Base-by-base conservation (phyloP, 306 rosid species). In the Corylus americana region DNA sequence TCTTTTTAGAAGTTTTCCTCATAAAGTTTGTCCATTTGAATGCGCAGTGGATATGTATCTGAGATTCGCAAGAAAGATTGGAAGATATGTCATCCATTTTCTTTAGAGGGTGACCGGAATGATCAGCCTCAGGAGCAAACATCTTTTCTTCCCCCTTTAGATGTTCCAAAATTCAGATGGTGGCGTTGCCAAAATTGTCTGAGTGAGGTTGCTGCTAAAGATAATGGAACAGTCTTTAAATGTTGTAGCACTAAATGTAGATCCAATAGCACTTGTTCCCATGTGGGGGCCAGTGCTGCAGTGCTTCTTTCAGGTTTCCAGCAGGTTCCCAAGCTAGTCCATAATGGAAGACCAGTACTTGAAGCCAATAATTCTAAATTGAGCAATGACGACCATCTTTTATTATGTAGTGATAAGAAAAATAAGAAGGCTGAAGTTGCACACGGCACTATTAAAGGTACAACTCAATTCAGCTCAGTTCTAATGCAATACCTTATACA, bases 41-140 rank as follows among this genome's bases (percentile, higher is more conserved):
- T 86, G 85, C 92, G 85, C 92, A 96, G 99, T 71, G 98, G 90
- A 62, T 93, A 85, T 81, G 98, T 93, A n/a, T 88, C 98, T 72
- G 97, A 89, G 77, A 72, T 90, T 75, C 93, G 91, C 31, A 83
- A 84, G 77, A 91, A 91, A 71, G 92, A 96, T 89, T 87, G 94
- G 98, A 91, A 89, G 85, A 64, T 62, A 20, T 91, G 98, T 78
- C 93, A 93, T 89, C 99, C 99, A 73, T 96, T 96, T 86, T 83
- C 86, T 73, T 67, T 84, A 73, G 83, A 86, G 66, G 82, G 83
- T 49, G 83, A 79, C 53, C 48, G 47, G 18, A 61, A 47, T 55
- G 90, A 31, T 31, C 35, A 87, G 67, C 82, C 86, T 57, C 87
- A 87, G 79, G 79, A 87, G 82, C 85, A 69, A 79, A 73, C 68